These are phyloP conservation scores for Corymbia maculata DNA, from an alignment of 345 rosid genomes.

Conservation along the genomic window DNA sequence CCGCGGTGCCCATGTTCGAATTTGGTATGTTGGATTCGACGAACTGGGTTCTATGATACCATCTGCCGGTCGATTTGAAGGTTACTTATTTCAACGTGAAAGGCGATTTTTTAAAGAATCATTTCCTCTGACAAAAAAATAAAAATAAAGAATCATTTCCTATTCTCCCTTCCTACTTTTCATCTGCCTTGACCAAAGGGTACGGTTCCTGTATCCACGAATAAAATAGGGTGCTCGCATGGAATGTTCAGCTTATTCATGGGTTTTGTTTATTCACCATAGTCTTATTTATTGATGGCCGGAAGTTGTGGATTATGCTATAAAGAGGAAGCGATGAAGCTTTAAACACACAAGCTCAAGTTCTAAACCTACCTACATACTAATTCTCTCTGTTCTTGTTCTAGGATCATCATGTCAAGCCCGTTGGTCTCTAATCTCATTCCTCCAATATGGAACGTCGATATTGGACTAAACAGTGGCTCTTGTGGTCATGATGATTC, in stretches of 20 bases:
- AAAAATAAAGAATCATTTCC: not conserved
- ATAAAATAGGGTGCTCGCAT: not conserved
- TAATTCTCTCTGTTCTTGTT: not conserved
- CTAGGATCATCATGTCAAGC: not conserved
- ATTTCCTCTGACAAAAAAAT: not conserved
- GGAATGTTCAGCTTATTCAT: not conserved
- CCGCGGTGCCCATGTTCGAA: not conserved
- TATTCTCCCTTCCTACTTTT: not conserved
- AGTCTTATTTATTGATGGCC: not conserved
- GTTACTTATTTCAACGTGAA: not conserved
- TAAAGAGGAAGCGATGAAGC: not conserved
- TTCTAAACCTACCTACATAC: not conserved
- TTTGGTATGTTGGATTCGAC: not conserved
- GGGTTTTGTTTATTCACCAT: not conserved
- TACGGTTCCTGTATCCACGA: not conserved
- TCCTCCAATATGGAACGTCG: constrained; percentile 19
- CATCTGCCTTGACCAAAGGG: not conserved
- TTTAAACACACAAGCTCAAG: not conserved
- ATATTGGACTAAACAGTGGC: constrained; percentile 31
- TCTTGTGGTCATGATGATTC: constrained; percentile 9
- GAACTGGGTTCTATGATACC: not conserved
- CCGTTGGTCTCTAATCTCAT: not conserved
- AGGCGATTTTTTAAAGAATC: not conserved
- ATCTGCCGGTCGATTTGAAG: not conserved
- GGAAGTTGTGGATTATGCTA: not conserved